Conservation (phyloP, 2,329 filamentous ascomycete species). For the Pseudonectria buxi region DNA sequence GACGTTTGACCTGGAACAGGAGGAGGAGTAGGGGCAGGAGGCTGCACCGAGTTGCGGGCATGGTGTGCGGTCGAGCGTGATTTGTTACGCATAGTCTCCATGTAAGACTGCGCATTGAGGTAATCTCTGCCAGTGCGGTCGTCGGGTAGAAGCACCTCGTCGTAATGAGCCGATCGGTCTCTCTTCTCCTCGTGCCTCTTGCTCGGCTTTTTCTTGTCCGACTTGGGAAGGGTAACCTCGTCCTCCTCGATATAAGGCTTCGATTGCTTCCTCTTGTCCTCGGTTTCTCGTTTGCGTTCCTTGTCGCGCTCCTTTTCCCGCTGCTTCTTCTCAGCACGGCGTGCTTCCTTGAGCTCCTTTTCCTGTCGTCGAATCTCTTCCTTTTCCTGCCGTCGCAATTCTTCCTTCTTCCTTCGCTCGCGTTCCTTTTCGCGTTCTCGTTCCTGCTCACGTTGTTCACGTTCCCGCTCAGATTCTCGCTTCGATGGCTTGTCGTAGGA, state of each 20-base stretch:
- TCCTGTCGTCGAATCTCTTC: constrained; percentile 24
- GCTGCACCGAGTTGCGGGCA: constrained; percentile 17
- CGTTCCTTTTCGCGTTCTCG: constrained; percentile 12
- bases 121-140: constrained; percentile 13
- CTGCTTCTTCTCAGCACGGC: constrained; percentile 28
- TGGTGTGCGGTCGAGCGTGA: constrained; percentile 16
- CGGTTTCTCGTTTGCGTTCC: constrained; percentile 30
- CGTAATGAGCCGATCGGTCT: constrained; percentile 28
- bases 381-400: constrained; percentile 18
- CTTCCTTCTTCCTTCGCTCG: constrained; percentile 10
- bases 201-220: constrained; percentile 34
- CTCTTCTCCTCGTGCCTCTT: constrained; percentile 34
- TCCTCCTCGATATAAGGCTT: constrained; percentile 31
- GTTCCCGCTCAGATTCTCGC: constrained; percentile 31
- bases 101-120: constrained; percentile 23
- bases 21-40: constrained; percentile 30
- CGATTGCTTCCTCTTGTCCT: constrained; percentile 30
- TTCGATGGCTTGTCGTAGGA: constrained; percentile 43
- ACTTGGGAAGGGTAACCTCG: constrained; percentile 17
- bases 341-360: constrained; percentile 28
- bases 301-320: constrained; percentile 32
- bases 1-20: constrained; percentile 21
- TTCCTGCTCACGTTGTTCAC: constrained; percentile 17
- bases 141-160: constrained; percentile 22
- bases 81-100: constrained; percentile 26